Evolutionary conservation across 2,329 filamentous ascomycete genomes (phyloP).

Genomic region (Fusarium fracticaudum): DNA sequence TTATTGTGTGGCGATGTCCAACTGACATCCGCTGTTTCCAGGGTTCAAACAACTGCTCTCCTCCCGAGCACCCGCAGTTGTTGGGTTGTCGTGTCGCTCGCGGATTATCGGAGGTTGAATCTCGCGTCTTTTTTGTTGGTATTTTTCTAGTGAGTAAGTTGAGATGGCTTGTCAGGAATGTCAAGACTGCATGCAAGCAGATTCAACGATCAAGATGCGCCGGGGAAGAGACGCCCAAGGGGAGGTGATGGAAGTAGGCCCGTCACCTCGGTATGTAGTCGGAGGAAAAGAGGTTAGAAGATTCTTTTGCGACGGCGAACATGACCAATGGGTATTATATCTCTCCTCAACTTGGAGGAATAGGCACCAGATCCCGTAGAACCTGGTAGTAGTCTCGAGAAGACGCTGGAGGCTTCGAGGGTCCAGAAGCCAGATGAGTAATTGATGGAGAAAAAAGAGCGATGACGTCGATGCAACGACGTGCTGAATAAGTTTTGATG

Average conservation of each 20-base stretch:
- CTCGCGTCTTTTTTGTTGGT: constrained; percentile 50
- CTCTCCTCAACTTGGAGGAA: constrained; percentile 48
- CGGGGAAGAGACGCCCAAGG: constrained; percentile 53
- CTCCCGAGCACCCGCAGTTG: constrained; percentile 43
- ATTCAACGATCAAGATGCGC: constrained; percentile 37
- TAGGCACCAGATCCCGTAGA: constrained; percentile 45
- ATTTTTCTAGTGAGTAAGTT: constrained; percentile 30
- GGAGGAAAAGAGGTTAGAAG: constrained; percentile 65
- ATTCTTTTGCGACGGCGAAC: constrained; percentile 65
- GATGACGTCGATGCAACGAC: constrained; percentile 44
- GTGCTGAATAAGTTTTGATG: constrained; percentile 32
- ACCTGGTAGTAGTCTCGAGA: constrained; percentile 42
- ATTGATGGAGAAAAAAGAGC: constrained; percentile 29
- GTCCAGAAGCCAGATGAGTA: constrained; percentile 30
- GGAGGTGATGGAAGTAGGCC: constrained; percentile 58
- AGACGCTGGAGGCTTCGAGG: constrained; percentile 44
- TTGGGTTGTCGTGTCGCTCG: constrained; percentile 17
- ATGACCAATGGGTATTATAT: constrained; percentile 55
- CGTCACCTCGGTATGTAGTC: constrained; percentile 71
- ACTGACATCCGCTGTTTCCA: constrained; percentile 44
- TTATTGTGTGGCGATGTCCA: constrained; percentile 49
- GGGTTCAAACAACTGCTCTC: constrained; percentile 39
- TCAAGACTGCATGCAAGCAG: constrained; percentile 39
- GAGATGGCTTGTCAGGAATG: constrained; percentile 18
- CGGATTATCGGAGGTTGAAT: constrained; percentile 7